phyloP scores from a whole-genome alignment of 2,329 filamentous ascomycete species.

The Epichloe gansuensis region DNA sequence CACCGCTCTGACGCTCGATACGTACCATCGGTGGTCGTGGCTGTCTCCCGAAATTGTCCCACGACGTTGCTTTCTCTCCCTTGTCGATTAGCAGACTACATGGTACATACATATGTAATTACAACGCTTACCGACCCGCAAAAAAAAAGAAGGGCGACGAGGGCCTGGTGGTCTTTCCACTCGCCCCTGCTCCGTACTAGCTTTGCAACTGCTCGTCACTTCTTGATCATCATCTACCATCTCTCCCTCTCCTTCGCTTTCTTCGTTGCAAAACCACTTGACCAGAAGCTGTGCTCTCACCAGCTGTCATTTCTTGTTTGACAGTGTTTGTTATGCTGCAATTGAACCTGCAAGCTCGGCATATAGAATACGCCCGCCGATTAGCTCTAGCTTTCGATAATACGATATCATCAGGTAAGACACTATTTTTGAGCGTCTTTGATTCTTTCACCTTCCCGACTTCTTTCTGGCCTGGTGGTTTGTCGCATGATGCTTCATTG shows the following conservation, averaged over 20 bases:
- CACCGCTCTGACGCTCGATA: background rate
- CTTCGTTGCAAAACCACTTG: background rate
- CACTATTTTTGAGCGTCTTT: background rate
- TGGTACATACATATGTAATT: background rate
- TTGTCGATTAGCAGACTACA: background rate
- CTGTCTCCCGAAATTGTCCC: background rate
- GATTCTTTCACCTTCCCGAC: background rate
- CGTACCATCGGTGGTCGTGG: background rate
- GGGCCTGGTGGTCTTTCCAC: constrained; percentile 1
- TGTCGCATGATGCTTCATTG: background rate
- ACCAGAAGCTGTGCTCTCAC: constrained; percentile 1
- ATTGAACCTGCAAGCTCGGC: background rate
- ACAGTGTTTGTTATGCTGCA: background rate
- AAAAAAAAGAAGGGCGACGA: constrained; percentile 6
- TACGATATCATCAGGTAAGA: constrained; percentile 2
- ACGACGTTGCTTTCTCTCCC: constrained; percentile 3
- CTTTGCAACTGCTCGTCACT: constrained; percentile 1
- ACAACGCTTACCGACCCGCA: constrained; percentile 1
- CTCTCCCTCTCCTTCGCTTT: background rate
- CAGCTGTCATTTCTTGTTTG: background rate
- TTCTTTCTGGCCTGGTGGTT: background rate
- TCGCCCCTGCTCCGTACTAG: constrained; percentile 1
- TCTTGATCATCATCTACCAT: constrained; percentile 1
- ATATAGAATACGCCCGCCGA: background rate
- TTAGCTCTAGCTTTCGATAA: background rate